Evolutionary conservation across 2,329 filamentous ascomycete species (phyloP), one percentile per base, ranked within the genome.

Genomic region (Metarhizium humberi): DNA sequence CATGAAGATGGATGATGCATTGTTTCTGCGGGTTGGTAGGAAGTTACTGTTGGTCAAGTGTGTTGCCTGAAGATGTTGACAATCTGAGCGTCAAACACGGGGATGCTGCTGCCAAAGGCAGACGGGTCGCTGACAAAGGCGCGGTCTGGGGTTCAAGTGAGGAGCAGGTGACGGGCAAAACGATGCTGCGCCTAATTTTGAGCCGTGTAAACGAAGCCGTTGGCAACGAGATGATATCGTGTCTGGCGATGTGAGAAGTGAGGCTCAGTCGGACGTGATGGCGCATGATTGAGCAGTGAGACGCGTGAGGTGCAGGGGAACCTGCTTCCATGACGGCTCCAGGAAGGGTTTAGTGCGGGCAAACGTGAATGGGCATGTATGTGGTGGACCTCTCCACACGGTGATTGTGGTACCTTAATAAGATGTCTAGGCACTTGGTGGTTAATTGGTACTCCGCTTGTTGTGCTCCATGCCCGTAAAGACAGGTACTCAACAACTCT

Each of bases 321-420:
- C 4, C n/a, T 49, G 56, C 25, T 61, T 63, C 64, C 64, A 65
- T 66, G 61, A 59, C 60, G 62, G 61, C 58, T 58, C 66, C 63
- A 57, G 56, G 61, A 64, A 55, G 18, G 60, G 66, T 42, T 59
- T 69, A 69, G 67, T 56, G 63, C 52, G 32, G 30, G 40, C 46
- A 34, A n/a, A 53, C 38, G 40, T 51, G 51, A 56, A 40, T 36
- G 34, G 34, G 18, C 42, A 50, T 50, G 48, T 30, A 40, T 40
- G 14, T 40, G 4, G 45, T 47, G 8, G 45, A 25, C 45, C 38
- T 40, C 38, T 13, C 38, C 38, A 40, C 38, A 4, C 11, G 38
- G 38, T 16, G 38, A 40, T 16, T 3, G 38, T 5, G 38, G 5
- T 40, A 16, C 11, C 11, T n/a, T 25, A 4, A 25, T 25, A 25